Base-by-base conservation (phyloP, 1,284 basidiomycete genomes). In the Cystobasidiaceae sp. region DNA sequence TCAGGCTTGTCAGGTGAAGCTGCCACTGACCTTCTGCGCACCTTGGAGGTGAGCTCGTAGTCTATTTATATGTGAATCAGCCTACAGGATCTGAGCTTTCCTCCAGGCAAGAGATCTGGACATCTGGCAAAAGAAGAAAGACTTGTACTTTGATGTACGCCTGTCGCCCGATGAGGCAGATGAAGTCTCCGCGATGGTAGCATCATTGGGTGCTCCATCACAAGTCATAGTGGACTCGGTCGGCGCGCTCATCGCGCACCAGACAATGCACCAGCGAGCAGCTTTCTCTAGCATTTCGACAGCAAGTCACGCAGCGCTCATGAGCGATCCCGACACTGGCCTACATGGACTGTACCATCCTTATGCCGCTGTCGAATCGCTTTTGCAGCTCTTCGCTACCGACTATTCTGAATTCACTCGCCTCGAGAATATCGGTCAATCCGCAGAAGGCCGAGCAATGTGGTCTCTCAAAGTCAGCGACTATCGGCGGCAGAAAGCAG, bases 271-370 rank as follows among this genome's bases (percentile, higher is more conserved):
- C 7, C 39, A 45, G 23, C 43, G 33, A 17, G 15, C 27, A 7
- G 48, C 48, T 21, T 33, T 41, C 27, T 21, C 34, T 13, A 21
- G 11, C 19, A 9, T 39, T 25, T 33, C 28, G 11, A 17, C 49
- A 1, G 34, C 23, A 11, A 62, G 25, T 28, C 54, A 59, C 25
- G 54, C 30, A 1, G 25, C 43, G 11, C 27, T 46, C 5, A 32
- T 44, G 37, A 32, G 13, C 6, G 39, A 56, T 19, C 61, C 61
- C 3, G 50, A 50, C 33, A 45, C 34, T 11, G 65, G 58, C 28
- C 44, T 73, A 15, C 71, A 73, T 48, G 49, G 61, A 27, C 32
- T 68, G 2, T 72, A 71, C 44, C 71, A 72, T 54, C 67, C 67
- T 4, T 61, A 66, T 62, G 48, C 68, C 2, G 25, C 43, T 15